Evolutionary conservation across 2,329 filamentous ascomycete species (phyloP).

Genomic region (Cadophora sp.): DNA sequence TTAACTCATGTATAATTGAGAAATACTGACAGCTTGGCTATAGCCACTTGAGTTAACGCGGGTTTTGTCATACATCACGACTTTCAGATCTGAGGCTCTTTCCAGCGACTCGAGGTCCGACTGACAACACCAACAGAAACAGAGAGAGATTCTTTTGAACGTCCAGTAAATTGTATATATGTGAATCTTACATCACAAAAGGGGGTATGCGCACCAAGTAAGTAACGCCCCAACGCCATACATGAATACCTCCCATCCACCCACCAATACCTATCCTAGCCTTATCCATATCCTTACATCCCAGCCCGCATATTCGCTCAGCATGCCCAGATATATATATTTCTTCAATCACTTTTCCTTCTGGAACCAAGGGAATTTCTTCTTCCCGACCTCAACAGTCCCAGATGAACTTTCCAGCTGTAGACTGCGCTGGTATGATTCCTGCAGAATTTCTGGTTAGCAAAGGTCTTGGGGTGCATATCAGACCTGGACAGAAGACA

Average conservation of each 20-base stretch:
- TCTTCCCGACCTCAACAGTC: slow-evolving; percentile 59
- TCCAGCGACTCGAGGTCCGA: too few species aligned
- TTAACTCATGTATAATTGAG: too few species aligned
- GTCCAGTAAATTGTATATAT: slow-evolving; percentile 4
- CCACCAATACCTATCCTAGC: neutral
- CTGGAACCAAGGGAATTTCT: slow-evolving; percentile 70
- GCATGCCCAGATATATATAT: neutral
- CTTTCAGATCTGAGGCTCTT: too few species aligned
- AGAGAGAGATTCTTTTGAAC: neutral
- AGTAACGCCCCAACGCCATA: slow-evolving; percentile 21
- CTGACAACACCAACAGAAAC: too few species aligned
- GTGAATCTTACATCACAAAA: slow-evolving; percentile 16
- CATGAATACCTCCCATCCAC: neutral
- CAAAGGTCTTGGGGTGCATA: neutral
- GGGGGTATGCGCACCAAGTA: slow-evolving; percentile 20
- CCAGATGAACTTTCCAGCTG: slow-evolving; percentile 61
- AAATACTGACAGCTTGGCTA: too few species aligned
- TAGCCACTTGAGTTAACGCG: too few species aligned
- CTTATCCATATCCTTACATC: neutral
- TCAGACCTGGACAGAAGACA: slow-evolving; percentile 46
- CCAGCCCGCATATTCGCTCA: neutral
- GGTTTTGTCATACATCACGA: too few species aligned
- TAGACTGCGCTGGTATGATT: slow-evolving; percentile 68
- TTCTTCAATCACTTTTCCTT: slow-evolving; percentile 36
- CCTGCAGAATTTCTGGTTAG: slow-evolving; percentile 50